Percentiles rank a stretch among this genome's conserved stretches.
phyloP scores from a whole-genome alignment of 2,329 filamentous ascomycete genomes.

The Periconia sp. region DNA sequence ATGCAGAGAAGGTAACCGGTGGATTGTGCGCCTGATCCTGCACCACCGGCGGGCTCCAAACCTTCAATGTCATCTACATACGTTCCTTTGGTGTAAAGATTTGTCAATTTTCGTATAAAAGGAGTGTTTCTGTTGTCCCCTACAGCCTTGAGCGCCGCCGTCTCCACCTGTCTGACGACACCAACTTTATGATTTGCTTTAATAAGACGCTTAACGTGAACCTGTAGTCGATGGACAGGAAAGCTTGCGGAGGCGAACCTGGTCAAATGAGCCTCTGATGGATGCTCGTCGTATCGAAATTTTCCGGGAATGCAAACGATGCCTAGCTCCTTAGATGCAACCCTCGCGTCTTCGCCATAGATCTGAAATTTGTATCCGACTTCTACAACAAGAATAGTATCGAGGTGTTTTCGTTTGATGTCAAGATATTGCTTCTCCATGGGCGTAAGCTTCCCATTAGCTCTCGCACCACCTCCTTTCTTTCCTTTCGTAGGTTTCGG shows the following conservation, averaged over 20 bases:
- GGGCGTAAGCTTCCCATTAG: constrained; percentile 87
- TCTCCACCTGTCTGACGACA: constrained; percentile 92
- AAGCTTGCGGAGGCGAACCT: constrained; percentile 96
- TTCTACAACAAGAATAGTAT: constrained; percentile 89
- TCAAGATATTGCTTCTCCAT: constrained; percentile 94
- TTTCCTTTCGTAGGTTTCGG: constrained; percentile 54
- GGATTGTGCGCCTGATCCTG: constrained; percentile 62
- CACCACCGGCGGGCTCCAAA: constrained; percentile 60
- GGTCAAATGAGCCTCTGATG: constrained; percentile 87
- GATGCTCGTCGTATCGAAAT: constrained; percentile 84
- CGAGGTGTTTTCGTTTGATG: constrained; percentile 89
- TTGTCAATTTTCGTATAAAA: constrained; percentile 91
- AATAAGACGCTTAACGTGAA: constrained; percentile 92
- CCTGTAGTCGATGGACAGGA: constrained; percentile 85
- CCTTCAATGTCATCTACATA: constrained; percentile 94
- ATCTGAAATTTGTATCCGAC: constrained; percentile 98
- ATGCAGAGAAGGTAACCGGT: constrained; percentile 93
- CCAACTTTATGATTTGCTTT: constrained; percentile 95
- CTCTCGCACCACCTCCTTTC: constrained; percentile 61
- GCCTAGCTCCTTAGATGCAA: constrained; percentile 85
- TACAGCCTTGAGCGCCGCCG: constrained; percentile 91
- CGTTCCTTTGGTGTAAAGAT: constrained; percentile 96
- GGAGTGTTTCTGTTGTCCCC: constrained; percentile 93
- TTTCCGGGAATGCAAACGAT: constrained; percentile 98
- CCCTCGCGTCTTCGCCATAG: constrained; percentile 91